Conservation (phyloP, 306 rosid species). For the Oemleria cerasiformis region DNA sequence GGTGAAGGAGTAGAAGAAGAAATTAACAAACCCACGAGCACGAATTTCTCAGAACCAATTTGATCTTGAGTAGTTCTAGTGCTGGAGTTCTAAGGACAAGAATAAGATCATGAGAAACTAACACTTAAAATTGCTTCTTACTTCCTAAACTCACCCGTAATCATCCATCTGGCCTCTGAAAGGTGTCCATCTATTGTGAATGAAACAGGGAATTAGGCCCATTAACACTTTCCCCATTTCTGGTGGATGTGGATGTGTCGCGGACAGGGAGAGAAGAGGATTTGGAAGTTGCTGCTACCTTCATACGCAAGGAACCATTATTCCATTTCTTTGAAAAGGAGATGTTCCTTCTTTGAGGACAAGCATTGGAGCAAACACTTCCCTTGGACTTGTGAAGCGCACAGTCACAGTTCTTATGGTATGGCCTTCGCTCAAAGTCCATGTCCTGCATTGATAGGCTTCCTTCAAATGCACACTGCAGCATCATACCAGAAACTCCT, state of each 20-base stretch:
- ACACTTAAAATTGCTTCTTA: not conserved
- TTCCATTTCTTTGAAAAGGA: constrained; percentile 29
- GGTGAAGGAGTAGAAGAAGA: not conserved
- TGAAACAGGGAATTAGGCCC: not conserved
- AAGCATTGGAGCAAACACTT: not conserved
- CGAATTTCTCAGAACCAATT: not conserved
- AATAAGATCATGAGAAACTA: constrained; percentile 2
- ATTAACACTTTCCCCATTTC: not conserved
- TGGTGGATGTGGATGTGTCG: not conserved
- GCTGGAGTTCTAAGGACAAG: not conserved
- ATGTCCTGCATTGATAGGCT: constrained; percentile 46
- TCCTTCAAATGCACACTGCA: constrained; percentile 52
- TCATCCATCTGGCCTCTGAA: not conserved
- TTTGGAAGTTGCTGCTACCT: not conserved
- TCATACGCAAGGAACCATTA: not conserved
- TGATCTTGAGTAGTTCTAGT: not conserved
- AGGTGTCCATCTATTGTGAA: not conserved
- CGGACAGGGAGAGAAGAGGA: not conserved
- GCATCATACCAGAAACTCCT: constrained; percentile 39
- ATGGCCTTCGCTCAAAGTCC: constrained; percentile 54
- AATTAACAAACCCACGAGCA: constrained; percentile 4
- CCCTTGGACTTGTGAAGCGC: constrained; percentile 28
- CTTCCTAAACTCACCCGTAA: not conserved
- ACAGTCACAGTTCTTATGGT: constrained; percentile 41
- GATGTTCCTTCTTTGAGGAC: constrained; percentile 18